phyloP scores from a whole-genome alignment of 192 early-diverging fungal species.

The Powellomyces hirtus region DNA sequence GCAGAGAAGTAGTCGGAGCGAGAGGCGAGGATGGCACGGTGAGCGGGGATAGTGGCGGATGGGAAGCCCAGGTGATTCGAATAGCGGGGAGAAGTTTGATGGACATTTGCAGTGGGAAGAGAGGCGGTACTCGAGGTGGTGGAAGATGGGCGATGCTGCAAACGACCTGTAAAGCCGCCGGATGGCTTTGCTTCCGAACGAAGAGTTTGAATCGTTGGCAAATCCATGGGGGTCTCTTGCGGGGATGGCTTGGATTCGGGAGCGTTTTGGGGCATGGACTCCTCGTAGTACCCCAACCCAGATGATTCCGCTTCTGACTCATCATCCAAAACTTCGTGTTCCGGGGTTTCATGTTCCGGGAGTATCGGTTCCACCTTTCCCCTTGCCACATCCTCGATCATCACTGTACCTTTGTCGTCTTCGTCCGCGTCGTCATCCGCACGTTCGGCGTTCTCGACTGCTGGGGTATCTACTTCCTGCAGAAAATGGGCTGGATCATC shows the following conservation, averaged over 20 bases:
- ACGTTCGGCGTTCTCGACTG: background rate
- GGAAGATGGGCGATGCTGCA: constrained; percentile 16
- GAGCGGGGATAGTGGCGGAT: constrained; percentile 26
- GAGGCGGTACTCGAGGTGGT: constrained; percentile 23
- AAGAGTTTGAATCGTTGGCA: background rate
- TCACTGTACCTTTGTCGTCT: background rate
- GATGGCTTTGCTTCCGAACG: background rate
- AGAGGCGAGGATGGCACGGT: constrained; percentile 36
- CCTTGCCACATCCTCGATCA: background rate
- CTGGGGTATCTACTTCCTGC: background rate
- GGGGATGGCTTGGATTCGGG: background rate
- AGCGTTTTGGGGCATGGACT: background rate
- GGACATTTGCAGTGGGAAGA: background rate
- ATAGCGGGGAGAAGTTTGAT: background rate
- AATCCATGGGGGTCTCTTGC: too few relatives aligned
- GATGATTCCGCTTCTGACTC: constrained; percentile 2
- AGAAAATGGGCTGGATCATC: background rate
- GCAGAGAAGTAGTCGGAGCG: constrained; percentile 41
- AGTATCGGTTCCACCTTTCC: background rate
- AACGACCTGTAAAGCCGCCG: too few relatives aligned
- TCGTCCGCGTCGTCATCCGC: background rate
- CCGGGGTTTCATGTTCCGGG: background rate
- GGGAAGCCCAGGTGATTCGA: background rate
- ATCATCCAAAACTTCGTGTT: background rate
- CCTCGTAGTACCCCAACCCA: background rate